Percentiles rank a stretch among this genome's conserved stretches.
phyloP scores from a whole-genome alignment of 129 eudicot species.

The Helianthus annuus region DNA sequence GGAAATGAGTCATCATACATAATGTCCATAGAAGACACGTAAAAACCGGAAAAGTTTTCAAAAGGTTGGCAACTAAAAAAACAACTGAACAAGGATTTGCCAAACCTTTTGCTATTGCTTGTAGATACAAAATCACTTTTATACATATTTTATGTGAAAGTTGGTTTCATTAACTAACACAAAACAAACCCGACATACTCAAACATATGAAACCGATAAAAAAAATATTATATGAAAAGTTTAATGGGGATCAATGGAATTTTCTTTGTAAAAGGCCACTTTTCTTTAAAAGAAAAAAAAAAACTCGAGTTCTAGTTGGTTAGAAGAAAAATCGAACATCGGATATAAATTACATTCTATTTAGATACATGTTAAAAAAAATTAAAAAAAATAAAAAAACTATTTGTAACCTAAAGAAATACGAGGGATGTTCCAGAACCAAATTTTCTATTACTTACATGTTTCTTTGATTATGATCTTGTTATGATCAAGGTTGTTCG shows the following conservation, averaged over 20 bases:
- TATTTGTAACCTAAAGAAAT: too few species aligned
- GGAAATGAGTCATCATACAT: constrained; percentile 38
- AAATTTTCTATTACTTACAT: too few species aligned
- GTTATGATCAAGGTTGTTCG: too few species aligned
- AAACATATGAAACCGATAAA: not conserved
- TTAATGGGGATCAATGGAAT: not conserved
- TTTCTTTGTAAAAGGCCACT: too few species aligned
- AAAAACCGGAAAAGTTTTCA: constrained; percentile 43
- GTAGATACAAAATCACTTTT: constrained; percentile 35
- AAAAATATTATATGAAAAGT: not conserved
- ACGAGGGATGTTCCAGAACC: too few species aligned
- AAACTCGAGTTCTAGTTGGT: too few species aligned
- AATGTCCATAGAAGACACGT: constrained; percentile 40
- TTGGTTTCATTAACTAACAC: constrained; percentile 37
- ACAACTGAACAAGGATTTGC: constrained; percentile 42
- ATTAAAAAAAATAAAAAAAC: too few species aligned
- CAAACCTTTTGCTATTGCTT: constrained; percentile 44
- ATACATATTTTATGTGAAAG: constrained; percentile 32
- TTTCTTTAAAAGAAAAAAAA: too few species aligned
- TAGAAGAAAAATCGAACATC: too few species aligned
- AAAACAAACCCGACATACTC: constrained; percentile 13
- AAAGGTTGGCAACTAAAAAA: constrained; percentile 44
- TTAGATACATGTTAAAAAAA: too few species aligned
- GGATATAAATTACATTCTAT: too few species aligned
- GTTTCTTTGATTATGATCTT: too few species aligned